Percentiles rank a stretch among this genome's conserved stretches.
Evolutionary conservation across 257 asterid genomes (phyloP).

Genomic region (Rubia yunnanensis): DNA sequence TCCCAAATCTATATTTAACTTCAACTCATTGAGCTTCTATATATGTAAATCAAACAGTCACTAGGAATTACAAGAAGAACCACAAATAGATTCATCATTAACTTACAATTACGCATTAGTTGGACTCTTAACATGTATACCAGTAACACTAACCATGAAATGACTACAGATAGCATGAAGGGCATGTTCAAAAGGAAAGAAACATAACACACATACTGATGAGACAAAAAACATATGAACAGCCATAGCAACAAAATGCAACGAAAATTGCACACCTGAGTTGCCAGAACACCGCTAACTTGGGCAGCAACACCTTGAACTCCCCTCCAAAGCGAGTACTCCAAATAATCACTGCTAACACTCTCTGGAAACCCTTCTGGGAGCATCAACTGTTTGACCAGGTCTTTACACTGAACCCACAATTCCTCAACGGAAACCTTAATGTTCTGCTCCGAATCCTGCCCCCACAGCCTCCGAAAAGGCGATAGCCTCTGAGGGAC

Average conservation of each 20-base stretch:
- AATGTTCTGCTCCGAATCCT: conserved; percentile 21
- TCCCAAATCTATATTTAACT: not conserved
- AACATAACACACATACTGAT: not conserved
- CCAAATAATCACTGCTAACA: conserved; percentile 87
- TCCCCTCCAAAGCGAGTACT: conserved; percentile 96
- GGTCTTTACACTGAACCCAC: conserved; percentile 59
- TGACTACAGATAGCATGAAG: not conserved
- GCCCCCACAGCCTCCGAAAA: conserved; percentile 19
- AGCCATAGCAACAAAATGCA: not conserved
- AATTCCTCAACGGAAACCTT: conserved; percentile 27
- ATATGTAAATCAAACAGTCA: not conserved
- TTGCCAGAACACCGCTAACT: conserved; percentile 89
- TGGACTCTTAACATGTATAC: not conserved
- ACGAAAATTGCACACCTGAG: conserved; percentile 47
- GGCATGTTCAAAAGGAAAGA: not conserved
- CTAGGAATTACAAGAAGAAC: not conserved
- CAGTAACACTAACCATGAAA: not conserved
- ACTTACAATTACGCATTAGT: not conserved
- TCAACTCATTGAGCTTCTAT: not conserved
- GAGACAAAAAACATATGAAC: not conserved
- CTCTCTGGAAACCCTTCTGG: conserved; percentile 93
- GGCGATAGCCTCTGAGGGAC: conserved; percentile 32
- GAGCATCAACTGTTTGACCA: conserved; percentile 45
- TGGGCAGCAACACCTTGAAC: conserved; percentile 97
- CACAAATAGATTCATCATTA: not conserved